Conservation (phyloP, 805 yeast species). For the Yarrowia porcina region DNA sequence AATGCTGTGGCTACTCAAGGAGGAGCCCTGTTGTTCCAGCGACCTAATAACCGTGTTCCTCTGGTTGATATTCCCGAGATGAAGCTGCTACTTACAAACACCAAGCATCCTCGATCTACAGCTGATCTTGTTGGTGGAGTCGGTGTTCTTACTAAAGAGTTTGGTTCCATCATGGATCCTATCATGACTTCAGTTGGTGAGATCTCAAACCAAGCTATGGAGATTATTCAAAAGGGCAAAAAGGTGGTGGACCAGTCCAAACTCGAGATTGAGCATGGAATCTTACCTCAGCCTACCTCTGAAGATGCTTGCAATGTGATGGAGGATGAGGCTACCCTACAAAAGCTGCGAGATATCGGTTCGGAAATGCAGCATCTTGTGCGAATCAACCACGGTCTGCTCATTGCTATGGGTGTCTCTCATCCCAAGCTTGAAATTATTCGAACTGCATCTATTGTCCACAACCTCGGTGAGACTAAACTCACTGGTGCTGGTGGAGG, state of each 20-base stretch:
- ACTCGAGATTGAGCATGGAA: conserved; percentile 28
- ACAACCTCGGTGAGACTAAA: conserved; percentile 78
- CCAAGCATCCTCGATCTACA: conserved; percentile 83
- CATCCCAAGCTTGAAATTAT: conserved; percentile 87
- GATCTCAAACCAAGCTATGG: conserved; percentile 69
- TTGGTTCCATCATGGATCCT: conserved; percentile 54
- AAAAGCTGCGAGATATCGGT: conserved; percentile 28
- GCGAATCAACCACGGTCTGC: conserved; percentile 79
- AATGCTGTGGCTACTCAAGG: conserved; percentile 95
- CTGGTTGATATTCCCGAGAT: conserved; percentile 73
- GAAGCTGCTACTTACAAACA: conserved; percentile 73
- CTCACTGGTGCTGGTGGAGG: conserved; percentile 99
- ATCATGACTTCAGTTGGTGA: conserved; percentile 75
- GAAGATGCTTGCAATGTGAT: conserved; percentile 23
- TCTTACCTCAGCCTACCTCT: conserved; percentile 25
- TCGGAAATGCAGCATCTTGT: conserved; percentile 56
- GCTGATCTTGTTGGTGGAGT: conserved; percentile 80
- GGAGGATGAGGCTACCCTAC: conserved; percentile 27
- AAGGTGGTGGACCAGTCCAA: conserved; percentile 45
- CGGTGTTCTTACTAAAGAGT: conserved; percentile 49
- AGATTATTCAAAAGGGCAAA: conserved; percentile 52
- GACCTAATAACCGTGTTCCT: conserved; percentile 55
- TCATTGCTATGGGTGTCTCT: conserved; percentile 83
- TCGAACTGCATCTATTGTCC: conserved; percentile 59
- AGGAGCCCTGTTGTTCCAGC: conserved; percentile 88